Conservation (phyloP, 2,329 filamentous ascomycete genomes). For the Dactylonectria macrodidyma region DNA sequence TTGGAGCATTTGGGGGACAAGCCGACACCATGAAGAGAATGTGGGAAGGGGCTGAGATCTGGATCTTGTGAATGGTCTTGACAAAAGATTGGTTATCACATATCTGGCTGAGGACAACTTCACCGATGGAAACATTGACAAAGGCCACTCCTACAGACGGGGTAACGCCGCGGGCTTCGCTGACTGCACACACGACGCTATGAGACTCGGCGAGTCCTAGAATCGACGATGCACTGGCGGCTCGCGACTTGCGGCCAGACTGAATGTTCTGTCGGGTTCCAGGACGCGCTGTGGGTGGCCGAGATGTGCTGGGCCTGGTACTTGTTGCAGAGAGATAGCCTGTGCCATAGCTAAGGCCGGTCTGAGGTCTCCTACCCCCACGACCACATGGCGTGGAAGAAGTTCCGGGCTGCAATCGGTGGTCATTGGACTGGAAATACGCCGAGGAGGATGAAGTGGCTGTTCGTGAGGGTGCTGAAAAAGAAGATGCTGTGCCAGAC, state of each 20-base stretch:
- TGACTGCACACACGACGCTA: constrained; percentile 88
- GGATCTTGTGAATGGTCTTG: constrained; percentile 88
- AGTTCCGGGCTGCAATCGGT: background rate
- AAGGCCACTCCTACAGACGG: constrained; percentile 90
- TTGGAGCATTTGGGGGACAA: constrained; percentile 75
- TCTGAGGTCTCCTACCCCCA: constrained; percentile 10
- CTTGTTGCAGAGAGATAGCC: constrained; percentile 36
- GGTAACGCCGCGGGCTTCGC: constrained; percentile 88
- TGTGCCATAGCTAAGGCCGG: constrained; percentile 20
- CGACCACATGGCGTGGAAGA: constrained; percentile 15
- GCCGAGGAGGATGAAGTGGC: constrained; percentile 37
- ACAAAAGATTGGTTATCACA: constrained; percentile 95
- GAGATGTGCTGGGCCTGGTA: constrained; percentile 37
- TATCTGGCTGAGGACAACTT: constrained; percentile 90
- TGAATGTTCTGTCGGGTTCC: constrained; percentile 55
- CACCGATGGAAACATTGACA: constrained; percentile 87
- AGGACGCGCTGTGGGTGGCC: constrained; percentile 38
- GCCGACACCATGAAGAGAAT: constrained; percentile 84
- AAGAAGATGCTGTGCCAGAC: constrained; percentile 10
- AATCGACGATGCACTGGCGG: constrained; percentile 54
- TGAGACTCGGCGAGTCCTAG: constrained; percentile 69
- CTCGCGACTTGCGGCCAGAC: constrained; percentile 62
- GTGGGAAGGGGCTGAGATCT: constrained; percentile 83
- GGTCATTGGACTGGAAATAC: constrained; percentile 43
- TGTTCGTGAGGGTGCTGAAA: constrained; percentile 21